Conservation (phyloP, 179 eudicot genomes). For the Silene noctiflora region DNA sequence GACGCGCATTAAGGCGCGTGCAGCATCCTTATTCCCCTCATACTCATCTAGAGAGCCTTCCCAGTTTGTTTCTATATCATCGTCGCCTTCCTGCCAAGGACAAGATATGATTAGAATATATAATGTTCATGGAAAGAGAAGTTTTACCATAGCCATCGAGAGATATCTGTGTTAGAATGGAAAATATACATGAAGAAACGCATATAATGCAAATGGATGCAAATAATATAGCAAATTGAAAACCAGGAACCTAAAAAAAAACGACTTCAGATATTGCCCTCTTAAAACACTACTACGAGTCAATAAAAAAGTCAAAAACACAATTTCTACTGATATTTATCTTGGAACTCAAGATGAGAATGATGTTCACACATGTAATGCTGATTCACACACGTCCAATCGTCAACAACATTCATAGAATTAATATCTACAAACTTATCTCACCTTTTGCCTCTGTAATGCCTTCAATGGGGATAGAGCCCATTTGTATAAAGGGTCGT, state of each 20-base stretch:
- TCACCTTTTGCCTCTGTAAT: constrained; percentile 89
- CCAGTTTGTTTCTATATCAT: constrained; percentile 69
- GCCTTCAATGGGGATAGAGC: constrained; percentile 96
- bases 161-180: background rate
- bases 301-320: background rate
- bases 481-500: constrained; percentile 97
- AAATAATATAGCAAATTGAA: background rate
- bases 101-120: constrained; percentile 15
- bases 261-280: background rate
- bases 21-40: constrained; percentile 98
- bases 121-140: background rate
- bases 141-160: background rate
- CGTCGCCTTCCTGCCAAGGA: constrained; percentile 59
- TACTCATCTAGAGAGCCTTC: constrained; percentile 77
- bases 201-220: constrained; percentile 4
- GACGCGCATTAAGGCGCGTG: constrained; percentile 96
- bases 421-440: constrained; percentile 7
- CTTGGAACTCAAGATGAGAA: background rate
- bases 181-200: background rate
- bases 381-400: background rate
- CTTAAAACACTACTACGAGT: background rate
- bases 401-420: background rate
- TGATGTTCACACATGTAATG: background rate
- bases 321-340: background rate
- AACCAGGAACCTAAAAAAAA: background rate